Percentiles rank a stretch among this genome's conserved stretches.
Evolutionary conservation across 2,329 filamentous ascomycete genomes (phyloP).

Genomic region (Plenodomus biglobosus): DNA sequence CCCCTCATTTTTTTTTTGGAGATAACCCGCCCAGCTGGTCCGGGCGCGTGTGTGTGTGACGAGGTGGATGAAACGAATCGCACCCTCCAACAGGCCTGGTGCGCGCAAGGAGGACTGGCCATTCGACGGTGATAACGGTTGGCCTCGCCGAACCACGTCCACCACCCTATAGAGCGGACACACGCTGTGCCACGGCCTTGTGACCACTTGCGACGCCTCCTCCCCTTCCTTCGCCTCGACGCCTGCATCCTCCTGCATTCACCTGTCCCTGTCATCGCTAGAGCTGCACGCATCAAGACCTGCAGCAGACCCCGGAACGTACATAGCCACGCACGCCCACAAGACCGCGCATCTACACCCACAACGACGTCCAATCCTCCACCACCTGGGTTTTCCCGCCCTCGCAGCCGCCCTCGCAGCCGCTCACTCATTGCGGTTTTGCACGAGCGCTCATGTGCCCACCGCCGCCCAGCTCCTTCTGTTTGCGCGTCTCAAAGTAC

Average conservation of each 20-base stretch:
- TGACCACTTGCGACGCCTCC: slow-evolving; percentile 26
- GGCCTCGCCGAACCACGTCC: slow-evolving; percentile 17
- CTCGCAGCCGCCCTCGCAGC: slow-evolving; percentile 9
- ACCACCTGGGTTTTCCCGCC: slow-evolving; percentile 1
- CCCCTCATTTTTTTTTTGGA: slow-evolving; percentile 29
- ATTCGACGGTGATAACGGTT: slow-evolving; percentile 27
- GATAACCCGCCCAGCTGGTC: slow-evolving; percentile 22
- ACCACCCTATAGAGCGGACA: slow-evolving; percentile 2
- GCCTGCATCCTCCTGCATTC: slow-evolving; percentile 8
- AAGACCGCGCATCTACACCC: slow-evolving; percentile 3
- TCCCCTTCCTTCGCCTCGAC: slow-evolving; percentile 17
- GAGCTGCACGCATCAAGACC: slow-evolving; percentile 17
- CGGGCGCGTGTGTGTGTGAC: slow-evolving; percentile 35
- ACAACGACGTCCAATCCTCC: slow-evolving; percentile 2
- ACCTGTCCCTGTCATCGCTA: slow-evolving; percentile 12
- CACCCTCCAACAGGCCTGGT: slow-evolving; percentile 28
- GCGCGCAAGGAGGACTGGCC: slow-evolving; percentile 20
- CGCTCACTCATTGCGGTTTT: slow-evolving; percentile 29
- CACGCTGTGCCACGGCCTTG: slow-evolving; percentile 13
- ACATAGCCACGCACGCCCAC: slow-evolving; percentile 18
- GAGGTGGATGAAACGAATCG: slow-evolving; percentile 29
- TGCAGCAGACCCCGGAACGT: slow-evolving; percentile 15
- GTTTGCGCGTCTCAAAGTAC: slow-evolving; percentile 40
- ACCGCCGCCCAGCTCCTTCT: slow-evolving; percentile 37
- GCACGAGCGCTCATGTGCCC: slow-evolving; percentile 42